Evolutionary conservation across 257 asterid species (phyloP).

Genomic region (Asclepias syriaca): DNA sequence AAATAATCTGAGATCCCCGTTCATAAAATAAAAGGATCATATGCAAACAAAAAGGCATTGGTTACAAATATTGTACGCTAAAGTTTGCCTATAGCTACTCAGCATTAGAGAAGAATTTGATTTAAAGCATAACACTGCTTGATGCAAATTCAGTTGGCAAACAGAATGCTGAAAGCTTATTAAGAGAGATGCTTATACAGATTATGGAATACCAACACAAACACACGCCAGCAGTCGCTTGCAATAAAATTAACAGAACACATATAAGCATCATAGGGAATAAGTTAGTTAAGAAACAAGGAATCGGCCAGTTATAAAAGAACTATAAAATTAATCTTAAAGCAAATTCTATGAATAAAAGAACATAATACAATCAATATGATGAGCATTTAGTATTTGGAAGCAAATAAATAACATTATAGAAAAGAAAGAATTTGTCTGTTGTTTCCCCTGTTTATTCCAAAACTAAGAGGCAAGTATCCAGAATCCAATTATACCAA

Average conservation of each 20-base stretch:
- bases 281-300: background rate
- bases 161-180: background rate
- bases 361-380: background rate
- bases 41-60: background rate
- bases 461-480: background rate
- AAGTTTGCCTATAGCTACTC: background rate
- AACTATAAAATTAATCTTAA: background rate
- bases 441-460: background rate
- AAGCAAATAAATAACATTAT: background rate
- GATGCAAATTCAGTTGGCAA: background rate
- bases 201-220: conserved; percentile 22
- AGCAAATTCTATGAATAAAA: background rate
- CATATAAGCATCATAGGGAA: background rate
- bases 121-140: background rate
- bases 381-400: background rate
- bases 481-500: background rate
- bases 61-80: background rate
- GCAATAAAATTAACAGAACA: background rate
- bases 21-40: conserved; percentile 30
- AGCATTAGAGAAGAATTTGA: background rate
- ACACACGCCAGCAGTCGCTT: background rate
- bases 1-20: conserved; percentile 87
- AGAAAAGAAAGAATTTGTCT: background rate
- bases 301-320: background rate
- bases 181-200: background rate